A percentile compares a stretch with the other conserved stretches of the same genome.
Conservation (phyloP, 2,329 filamentous ascomycete genomes). For the Grosmannia huntii region DNA sequence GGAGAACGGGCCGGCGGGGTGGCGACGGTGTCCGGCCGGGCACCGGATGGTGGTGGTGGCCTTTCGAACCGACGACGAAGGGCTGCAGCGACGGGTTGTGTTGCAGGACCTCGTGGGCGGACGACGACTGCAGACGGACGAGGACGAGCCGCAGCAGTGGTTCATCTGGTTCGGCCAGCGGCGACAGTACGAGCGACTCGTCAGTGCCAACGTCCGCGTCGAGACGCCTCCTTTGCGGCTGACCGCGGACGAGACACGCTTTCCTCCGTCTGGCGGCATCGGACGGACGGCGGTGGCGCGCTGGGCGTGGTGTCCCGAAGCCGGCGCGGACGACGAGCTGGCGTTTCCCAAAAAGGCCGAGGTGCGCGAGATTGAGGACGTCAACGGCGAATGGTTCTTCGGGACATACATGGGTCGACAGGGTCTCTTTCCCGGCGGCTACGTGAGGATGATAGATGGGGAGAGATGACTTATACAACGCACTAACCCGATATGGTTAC, state of each 20-base stretch:
- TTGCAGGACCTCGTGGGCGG: slow-evolving; percentile 69
- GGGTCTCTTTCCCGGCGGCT: slow-evolving; percentile 70
- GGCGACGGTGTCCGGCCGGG: slow-evolving; percentile 67
- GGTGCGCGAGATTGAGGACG: slow-evolving; percentile 69
- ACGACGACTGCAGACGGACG: slow-evolving; percentile 48
- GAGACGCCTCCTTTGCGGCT: slow-evolving; percentile 21
- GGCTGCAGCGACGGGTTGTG: slow-evolving; percentile 54
- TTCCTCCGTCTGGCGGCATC: slow-evolving; percentile 65
- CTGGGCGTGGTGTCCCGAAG: slow-evolving; percentile 68
- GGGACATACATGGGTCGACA: slow-evolving; percentile 71
- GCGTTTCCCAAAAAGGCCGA: slow-evolving; percentile 74
- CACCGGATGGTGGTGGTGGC: slow-evolving; percentile 77
- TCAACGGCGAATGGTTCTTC: slow-evolving; percentile 85
- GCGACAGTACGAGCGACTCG: slow-evolving; percentile 30
- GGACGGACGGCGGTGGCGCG: slow-evolving; percentile 51
- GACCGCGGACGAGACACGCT: slow-evolving; percentile 22
- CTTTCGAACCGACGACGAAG: slow-evolving; percentile 44
- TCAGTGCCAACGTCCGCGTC: slow-evolving; percentile 36
- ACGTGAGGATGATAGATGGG: slow-evolving; percentile 22
- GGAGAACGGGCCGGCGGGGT: slow-evolving; percentile 68
- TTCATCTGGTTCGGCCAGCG: slow-evolving; percentile 20
- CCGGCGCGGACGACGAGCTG: slow-evolving; percentile 58
- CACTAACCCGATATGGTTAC: neutral
- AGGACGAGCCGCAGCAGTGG: slow-evolving; percentile 13
- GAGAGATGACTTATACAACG: neutral